Conservation (phyloP, 139 green algal genomes). For the Mesostigma viride region DNA sequence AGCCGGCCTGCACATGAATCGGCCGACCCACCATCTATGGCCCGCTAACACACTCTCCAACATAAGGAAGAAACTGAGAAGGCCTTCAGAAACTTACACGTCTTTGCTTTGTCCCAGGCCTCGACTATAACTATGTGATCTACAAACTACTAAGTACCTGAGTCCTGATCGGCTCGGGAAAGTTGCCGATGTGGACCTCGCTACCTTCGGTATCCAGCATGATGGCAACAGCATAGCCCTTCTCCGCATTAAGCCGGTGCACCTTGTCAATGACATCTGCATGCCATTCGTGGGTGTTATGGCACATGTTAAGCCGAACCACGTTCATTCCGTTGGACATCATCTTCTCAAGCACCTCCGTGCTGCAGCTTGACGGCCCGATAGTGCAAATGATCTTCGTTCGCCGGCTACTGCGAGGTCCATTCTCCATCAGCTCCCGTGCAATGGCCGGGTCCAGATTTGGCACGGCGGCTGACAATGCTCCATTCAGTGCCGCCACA, state of each 20-base stretch:
- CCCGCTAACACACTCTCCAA: too few relatives aligned
- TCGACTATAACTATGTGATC: not conserved
- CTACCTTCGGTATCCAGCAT: constrained; percentile 77
- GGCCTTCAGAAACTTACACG: too few relatives aligned
- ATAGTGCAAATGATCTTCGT: constrained; percentile 59
- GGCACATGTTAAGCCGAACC: constrained; percentile 56
- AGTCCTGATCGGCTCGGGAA: constrained; percentile 43
- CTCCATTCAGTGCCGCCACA: too few relatives aligned
- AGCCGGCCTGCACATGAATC: too few relatives aligned
- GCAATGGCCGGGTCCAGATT: too few relatives aligned
- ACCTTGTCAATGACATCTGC: constrained; percentile 50
- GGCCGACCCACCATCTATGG: too few relatives aligned
- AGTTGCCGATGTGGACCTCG: constrained; percentile 60
- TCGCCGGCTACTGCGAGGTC: constrained; percentile 15
- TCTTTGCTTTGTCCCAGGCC: too few relatives aligned
- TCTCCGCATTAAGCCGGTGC: constrained; percentile 53
- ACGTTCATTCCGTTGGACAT: constrained; percentile 49
- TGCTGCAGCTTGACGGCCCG: constrained; percentile 32
- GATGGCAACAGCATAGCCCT: constrained; percentile 50
- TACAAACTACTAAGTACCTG: constrained; percentile 25
- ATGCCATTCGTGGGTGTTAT: constrained; percentile 43
- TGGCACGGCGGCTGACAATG: too few relatives aligned
- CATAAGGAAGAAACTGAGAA: too few relatives aligned
- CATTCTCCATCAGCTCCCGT: too few relatives aligned
- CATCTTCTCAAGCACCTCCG: constrained; percentile 36